Base-by-base conservation (phyloP, 2,329 filamentous ascomycete genomes). In the Talaromyces rugulosus region DNA sequence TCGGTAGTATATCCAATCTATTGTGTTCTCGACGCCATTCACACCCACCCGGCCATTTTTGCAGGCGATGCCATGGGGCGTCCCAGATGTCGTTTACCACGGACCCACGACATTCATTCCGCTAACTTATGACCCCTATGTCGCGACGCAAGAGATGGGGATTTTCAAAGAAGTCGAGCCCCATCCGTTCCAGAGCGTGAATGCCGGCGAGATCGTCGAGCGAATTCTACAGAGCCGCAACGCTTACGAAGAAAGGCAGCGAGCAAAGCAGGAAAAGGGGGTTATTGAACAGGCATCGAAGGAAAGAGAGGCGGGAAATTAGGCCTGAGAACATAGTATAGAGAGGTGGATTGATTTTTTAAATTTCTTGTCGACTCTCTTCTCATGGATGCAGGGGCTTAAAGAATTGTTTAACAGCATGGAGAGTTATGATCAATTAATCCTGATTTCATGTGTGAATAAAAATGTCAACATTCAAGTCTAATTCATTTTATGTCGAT, bases 31-130 rank as follows among this genome's bases (percentile, higher is more conserved):
- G 42, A 92, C 95, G 0, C 95, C 95, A 0, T 96, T 96, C 74
- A 87, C 89, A 2, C 92, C 94, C 3, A 91, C 87, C n/a, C 85
- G 86, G 71, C 79, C 85, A 2, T 99, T 96, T 75, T 85, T 99
- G 50, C 83, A 83, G 62, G 82, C 85, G 1, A 82, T 96, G 53
- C 92, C 94, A 0, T 87, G 87, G 76, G 87, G 89, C 56, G 84
- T 84, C 4, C 91, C 92, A 14, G 83, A 89, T 69, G 89, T 87
- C 31, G 91, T 99, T 64, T 99, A 98, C 77, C 95, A 99, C 78
- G 95, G 95, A n/a, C 92, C 92, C 6, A 99, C 95, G 0, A 85
- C 90, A 12, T 97, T 96, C 74, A 95, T 96, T 81, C 90, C 81
- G 12, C 74, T 83, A 28, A 91, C 87, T 5, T 90, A 90, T 72